phyloP scores from a whole-genome alignment of 805 yeast species.

The Grigorovia humatica region DNA sequence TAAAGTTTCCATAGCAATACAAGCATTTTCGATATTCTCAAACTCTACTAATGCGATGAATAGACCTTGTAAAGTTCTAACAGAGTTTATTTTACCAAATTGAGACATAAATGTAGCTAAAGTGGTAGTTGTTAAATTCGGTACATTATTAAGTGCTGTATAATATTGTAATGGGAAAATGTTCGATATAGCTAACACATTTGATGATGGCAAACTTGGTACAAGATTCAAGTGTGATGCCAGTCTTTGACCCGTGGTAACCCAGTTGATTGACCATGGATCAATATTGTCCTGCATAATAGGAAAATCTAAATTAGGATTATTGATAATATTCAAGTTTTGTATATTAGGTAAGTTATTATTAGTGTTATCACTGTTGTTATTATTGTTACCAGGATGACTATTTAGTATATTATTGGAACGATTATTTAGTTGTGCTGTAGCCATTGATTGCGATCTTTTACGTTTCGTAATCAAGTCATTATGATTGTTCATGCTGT shows the following conservation, averaged over 20 bases:
- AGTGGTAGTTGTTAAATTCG: slow-evolving; percentile 34
- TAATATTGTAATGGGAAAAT: slow-evolving; percentile 44
- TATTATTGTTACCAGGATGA: not conserved
- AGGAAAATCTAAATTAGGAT: slow-evolving; percentile 8
- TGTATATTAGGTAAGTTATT: not conserved
- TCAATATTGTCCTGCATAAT: slow-evolving; percentile 47
- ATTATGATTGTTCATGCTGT: not conserved
- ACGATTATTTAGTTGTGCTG: not conserved
- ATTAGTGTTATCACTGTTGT: not conserved
- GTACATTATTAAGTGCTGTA: slow-evolving; percentile 35
- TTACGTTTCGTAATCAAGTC: slow-evolving; percentile 1
- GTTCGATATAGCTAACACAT: slow-evolving; percentile 67
- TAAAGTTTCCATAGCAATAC: slow-evolving; percentile 67
- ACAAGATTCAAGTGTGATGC: slow-evolving; percentile 68
- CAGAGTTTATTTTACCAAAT: slow-evolving; percentile 52
- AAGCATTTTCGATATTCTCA: slow-evolving; percentile 60
- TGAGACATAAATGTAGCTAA: slow-evolving; percentile 48
- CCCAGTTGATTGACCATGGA: slow-evolving; percentile 45
- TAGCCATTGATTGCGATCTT: slow-evolving; percentile 10
- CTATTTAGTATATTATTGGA: not conserved
- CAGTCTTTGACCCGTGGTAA: slow-evolving; percentile 51
- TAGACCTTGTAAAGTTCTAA: slow-evolving; percentile 45
- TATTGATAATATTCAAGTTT: not conserved
- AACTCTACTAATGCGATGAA: slow-evolving; percentile 61
- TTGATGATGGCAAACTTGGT: slow-evolving; percentile 61